Percentiles rank a stretch among this genome's conserved stretches.
Conservation (phyloP, 75 land plant species). For the Chamaecyparis obtusa region DNA sequence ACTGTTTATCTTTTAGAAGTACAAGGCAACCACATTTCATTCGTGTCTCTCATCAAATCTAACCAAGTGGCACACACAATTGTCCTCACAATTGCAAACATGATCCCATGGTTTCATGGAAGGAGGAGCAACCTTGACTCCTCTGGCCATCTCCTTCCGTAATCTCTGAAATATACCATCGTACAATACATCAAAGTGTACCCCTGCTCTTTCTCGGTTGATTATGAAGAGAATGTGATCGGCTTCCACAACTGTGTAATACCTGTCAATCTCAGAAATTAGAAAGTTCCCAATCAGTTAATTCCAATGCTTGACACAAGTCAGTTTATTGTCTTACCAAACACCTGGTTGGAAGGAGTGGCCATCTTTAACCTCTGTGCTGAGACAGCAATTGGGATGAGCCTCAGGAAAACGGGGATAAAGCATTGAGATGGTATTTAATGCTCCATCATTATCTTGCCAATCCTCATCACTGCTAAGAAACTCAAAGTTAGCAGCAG, state of each 20-base stretch:
- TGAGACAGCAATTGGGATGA: conserved; percentile 58
- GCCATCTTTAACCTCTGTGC: conserved; percentile 56
- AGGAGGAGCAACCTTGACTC: neutral
- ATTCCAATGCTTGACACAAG: conserved; percentile 12
- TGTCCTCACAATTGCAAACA: neutral
- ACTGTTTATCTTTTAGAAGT: conserved; percentile 1
- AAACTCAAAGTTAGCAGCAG: neutral
- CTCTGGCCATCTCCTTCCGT: conserved; percentile 72
- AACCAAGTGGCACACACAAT: conserved; percentile 8
- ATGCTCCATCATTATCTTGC: conserved; percentile 97
- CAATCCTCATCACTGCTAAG: conserved; percentile 91
- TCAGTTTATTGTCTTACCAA: conserved; percentile 55
- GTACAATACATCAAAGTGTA: conserved; percentile 90
- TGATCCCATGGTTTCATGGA: neutral
- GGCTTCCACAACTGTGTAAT: conserved; percentile 82
- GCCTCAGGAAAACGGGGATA: conserved; percentile 84
- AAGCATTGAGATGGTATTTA: conserved; percentile 91
- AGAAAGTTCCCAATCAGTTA: neutral
- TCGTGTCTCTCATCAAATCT: conserved; percentile 3
- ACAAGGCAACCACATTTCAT: neutral
- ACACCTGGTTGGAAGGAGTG: conserved; percentile 80
- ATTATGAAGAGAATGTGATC: conserved; percentile 89
- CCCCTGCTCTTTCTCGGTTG: conserved; percentile 87
- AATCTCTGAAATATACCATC: conserved; percentile 87
- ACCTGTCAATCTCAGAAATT: conserved; percentile 55